Base-by-base conservation (phyloP, 148 eudicot species). In the Fagopyrum esculentum region DNA sequence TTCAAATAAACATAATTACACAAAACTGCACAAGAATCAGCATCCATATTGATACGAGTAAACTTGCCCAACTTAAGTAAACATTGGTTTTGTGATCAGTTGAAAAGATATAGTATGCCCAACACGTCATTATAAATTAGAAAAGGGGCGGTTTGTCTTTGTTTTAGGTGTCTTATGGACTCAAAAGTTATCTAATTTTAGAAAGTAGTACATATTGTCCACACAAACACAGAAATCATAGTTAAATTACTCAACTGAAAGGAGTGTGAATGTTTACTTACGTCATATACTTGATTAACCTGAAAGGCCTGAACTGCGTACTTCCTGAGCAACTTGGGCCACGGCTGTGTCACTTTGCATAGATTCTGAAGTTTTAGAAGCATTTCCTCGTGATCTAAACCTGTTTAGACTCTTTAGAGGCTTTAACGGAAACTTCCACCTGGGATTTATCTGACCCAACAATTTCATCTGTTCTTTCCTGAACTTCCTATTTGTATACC, bases 401-500 rank as follows among this genome's bases (percentile, higher is more conserved):
- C 89, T 80, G 15, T 79, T 61, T 50, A 84, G 73, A 26, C 89
- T 80, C 11, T 79, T 61, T 50, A 84, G 73, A 26, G 93, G 91
- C 72, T 90, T 85, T 80, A 86, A 90, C 83, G 77, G 88, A 35
- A 86, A 81, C 74, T 74, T 91, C 96, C 93, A 90, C 78, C 78
- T 86, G 60, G 97, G 93, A 81, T 89, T 94, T 63, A 83, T 80
- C 57, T 90, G 97, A 71, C 96, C 98, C 9, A 90, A 76, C 77
- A 86, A 75, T 81, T 89, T 92, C 99, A 95, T 82, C 77, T 95
- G 97, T 55, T 92, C 97, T 81, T 75, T 92, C 77, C 82, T 81
- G 73, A 89, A 89, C 69, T 83, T 87, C 74, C 97, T 86, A 82
- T 83, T 89, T 16, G 93, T 88, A 71, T 85, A 90, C 97, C 99